Conservation (phyloP, 768 basidiomycete genomes). For the Antrodiella citrinella region DNA sequence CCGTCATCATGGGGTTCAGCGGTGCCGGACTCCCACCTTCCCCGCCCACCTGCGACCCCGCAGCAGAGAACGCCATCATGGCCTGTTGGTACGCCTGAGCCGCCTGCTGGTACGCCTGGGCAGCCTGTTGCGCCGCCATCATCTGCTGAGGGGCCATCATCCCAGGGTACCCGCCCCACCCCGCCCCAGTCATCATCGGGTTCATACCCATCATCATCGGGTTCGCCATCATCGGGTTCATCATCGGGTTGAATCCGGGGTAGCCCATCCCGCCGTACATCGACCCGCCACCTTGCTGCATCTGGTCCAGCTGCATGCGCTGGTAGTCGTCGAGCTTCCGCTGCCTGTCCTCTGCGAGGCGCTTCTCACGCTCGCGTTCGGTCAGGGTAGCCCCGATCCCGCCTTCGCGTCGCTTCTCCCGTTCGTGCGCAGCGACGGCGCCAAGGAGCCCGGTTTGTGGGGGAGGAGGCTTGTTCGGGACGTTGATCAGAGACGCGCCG, state of each 20-base stretch:
- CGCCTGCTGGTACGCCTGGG: slow-evolving; percentile 81
- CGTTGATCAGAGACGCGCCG: slow-evolving; percentile 88
- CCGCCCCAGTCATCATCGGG: slow-evolving; percentile 46
- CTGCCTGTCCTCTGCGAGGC: slow-evolving; percentile 87
- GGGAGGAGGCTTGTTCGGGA: slow-evolving; percentile 90
- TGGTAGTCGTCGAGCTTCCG: slow-evolving; percentile 89
- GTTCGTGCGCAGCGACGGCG: slow-evolving; percentile 91
- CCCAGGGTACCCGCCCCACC: slow-evolving; percentile 37
- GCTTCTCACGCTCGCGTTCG: slow-evolving; percentile 89
- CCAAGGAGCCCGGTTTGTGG: slow-evolving; percentile 94
- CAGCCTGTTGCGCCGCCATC: slow-evolving; percentile 81
- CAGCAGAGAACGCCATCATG: slow-evolving; percentile 73
- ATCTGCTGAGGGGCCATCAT: slow-evolving; percentile 73
- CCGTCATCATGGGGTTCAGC: slow-evolving; percentile 52
- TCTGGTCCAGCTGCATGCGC: slow-evolving; percentile 83
- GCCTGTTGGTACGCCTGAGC: slow-evolving; percentile 87
- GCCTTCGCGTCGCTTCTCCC: slow-evolving; percentile 89
- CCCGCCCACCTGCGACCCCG: slow-evolving; percentile 67
- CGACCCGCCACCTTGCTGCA: slow-evolving; percentile 61
- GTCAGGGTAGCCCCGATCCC: slow-evolving; percentile 93
- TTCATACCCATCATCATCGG: slow-evolving; percentile 58
- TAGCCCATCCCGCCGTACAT: slow-evolving; percentile 53
- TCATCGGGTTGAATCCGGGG: slow-evolving; percentile 58
- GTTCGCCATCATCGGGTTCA: slow-evolving; percentile 69
- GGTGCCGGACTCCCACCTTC: slow-evolving; percentile 38